phyloP scores from a whole-genome alignment of 1,284 basidiomycete genomes.

The Mycena sp. region DNA sequence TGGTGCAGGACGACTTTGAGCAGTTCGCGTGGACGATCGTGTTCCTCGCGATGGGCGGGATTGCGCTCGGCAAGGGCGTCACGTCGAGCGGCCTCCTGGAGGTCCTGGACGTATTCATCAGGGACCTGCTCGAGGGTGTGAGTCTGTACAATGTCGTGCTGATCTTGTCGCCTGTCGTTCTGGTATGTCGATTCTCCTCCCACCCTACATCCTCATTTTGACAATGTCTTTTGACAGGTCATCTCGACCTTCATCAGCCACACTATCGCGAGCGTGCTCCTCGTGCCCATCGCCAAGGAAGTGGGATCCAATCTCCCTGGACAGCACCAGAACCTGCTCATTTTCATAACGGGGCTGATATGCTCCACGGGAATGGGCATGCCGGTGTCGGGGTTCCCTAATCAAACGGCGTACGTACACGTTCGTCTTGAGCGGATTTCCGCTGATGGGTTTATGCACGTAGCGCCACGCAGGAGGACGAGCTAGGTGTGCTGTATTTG shows the following conservation, averaged over 20 bases:
- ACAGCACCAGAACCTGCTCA: slow-evolving; percentile 79
- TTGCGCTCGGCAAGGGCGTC: slow-evolving; percentile 95
- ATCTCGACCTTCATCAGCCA: slow-evolving; percentile 94
- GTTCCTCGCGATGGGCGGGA: slow-evolving; percentile 98
- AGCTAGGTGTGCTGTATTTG: slow-evolving; percentile 90
- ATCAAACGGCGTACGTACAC: slow-evolving; percentile 89
- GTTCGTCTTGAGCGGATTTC: neutral
- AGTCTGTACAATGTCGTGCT: slow-evolving; percentile 86
- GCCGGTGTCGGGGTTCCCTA: slow-evolving; percentile 97
- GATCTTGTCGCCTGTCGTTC: slow-evolving; percentile 85
- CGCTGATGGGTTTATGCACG: slow-evolving; percentile 10
- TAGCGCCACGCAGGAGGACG: slow-evolving; percentile 95
- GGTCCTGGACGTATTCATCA: slow-evolving; percentile 78
- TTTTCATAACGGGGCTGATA: slow-evolving; percentile 92
- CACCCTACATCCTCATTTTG: slow-evolving; percentile 32
- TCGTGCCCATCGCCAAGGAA: slow-evolving; percentile 95
- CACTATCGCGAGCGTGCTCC: slow-evolving; percentile 94
- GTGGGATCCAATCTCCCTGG: slow-evolving; percentile 84
- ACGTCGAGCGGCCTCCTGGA: slow-evolving; percentile 89
- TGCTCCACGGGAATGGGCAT: slow-evolving; percentile 98
- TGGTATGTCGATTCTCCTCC: slow-evolving; percentile 66
- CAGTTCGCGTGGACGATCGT: slow-evolving; percentile 96
- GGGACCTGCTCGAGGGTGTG: slow-evolving; percentile 75
- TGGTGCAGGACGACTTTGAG: slow-evolving; percentile 88
- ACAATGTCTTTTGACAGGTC: slow-evolving; percentile 53